Conservation (phyloP, 2,329 filamentous ascomycete genomes). For the Hymenoscyphus scutula region DNA sequence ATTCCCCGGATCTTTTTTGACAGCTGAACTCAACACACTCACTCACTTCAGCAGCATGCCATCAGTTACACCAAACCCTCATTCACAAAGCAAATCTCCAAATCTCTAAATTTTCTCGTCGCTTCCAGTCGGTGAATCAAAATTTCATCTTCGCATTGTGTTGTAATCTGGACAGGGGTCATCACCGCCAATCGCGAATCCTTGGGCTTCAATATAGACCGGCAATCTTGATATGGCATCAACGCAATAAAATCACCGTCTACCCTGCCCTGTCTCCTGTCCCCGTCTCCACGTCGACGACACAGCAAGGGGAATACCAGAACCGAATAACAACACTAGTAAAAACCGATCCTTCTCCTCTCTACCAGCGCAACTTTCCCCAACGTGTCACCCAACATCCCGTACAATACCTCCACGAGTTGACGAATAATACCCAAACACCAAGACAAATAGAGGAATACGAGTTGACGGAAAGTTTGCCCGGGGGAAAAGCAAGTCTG, state of each 20-base stretch:
- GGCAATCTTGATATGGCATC: slow-evolving; percentile 22
- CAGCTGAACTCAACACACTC: not conserved
- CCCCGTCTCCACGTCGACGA: slow-evolving; percentile 28
- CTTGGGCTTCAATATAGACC: slow-evolving; percentile 20
- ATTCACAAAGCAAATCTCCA: not conserved
- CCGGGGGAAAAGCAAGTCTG: slow-evolving; percentile 2
- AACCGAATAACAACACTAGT: not conserved
- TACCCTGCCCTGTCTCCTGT: slow-evolving; percentile 17
- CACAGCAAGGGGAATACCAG: not conserved
- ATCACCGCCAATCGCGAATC: slow-evolving; percentile 24
- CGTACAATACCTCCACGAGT: not conserved
- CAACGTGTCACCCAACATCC: slow-evolving; percentile 15
- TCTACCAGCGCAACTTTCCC: slow-evolving; percentile 18
- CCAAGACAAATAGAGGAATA: not conserved
- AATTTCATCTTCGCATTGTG: slow-evolving; percentile 12
- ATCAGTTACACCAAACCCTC: not conserved
- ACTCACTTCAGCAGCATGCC: too few species aligned
- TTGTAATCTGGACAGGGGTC: slow-evolving; percentile 23
- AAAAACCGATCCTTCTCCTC: slow-evolving; percentile 3
- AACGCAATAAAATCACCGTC: slow-evolving; percentile 7
- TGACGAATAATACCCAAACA: not conserved
- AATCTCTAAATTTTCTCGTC: not conserved
- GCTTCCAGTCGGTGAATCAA: not conserved
- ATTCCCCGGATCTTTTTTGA: not conserved
- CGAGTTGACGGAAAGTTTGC: not conserved